Evolutionary conservation across 2,329 filamentous ascomycete genomes (phyloP).

Genomic region (Cladosporium halotolerans): DNA sequence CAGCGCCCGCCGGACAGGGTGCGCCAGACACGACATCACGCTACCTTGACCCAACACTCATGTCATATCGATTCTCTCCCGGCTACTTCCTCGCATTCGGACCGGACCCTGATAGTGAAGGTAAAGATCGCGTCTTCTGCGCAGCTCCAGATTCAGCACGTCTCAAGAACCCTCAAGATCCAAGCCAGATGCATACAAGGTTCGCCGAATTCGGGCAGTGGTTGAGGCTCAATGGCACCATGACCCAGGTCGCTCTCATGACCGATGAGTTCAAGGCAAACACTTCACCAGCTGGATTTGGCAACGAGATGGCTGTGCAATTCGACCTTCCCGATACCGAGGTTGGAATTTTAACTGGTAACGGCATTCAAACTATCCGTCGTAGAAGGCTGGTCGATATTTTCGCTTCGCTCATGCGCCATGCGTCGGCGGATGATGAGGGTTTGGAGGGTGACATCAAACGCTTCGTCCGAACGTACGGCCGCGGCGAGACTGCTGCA

Average conservation of each 20-base stretch:
- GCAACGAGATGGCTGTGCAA: conserved; percentile 93
- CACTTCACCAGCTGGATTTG: conserved; percentile 67
- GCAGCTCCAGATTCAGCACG: conserved; percentile 82
- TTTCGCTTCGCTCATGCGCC: conserved; percentile 75
- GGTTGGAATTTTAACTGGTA: conserved; percentile 86
- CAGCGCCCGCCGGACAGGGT: conserved; percentile 3
- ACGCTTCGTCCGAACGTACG: conserved; percentile 79
- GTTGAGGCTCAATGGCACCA: conserved; percentile 53
- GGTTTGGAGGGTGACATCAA: conserved; percentile 75
- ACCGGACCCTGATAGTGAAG: conserved; percentile 38
- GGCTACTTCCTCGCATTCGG: conserved; percentile 89
- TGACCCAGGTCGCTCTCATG: conserved; percentile 47
- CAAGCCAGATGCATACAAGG: conserved; percentile 48
- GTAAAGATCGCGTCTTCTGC: conserved; percentile 63
- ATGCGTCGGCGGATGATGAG: conserved; percentile 59
- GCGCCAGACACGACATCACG: conserved; percentile 30
- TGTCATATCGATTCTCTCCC: conserved; percentile 60
- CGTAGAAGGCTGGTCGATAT: conserved; percentile 83
- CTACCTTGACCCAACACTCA: conserved; percentile 31
- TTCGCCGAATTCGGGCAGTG: conserved; percentile 77
- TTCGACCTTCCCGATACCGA: conserved; percentile 79
- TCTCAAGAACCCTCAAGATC: conserved; percentile 48
- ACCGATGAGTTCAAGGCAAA: conserved; percentile 67
- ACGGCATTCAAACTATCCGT: conserved; percentile 78
- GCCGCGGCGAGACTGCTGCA: conserved; percentile 79